Percentiles rank a stretch among this genome's conserved stretches.
Evolutionary conservation across 2,329 filamentous ascomycete species (phyloP).

Genomic region (Aspergillus luchuensis): DNA sequence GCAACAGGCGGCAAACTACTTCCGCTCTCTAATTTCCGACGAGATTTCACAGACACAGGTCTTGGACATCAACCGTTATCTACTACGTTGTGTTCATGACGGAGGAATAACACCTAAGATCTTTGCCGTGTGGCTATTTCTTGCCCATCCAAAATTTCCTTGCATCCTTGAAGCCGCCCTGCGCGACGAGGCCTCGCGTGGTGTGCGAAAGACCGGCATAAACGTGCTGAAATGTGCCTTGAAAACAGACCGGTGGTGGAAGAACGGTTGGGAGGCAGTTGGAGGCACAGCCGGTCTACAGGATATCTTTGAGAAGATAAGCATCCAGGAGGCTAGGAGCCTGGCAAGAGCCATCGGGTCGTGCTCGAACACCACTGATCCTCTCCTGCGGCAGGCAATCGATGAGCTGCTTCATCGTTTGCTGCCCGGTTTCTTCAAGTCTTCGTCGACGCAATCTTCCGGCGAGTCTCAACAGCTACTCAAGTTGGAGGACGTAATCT

Average conservation of each 20-base stretch:
- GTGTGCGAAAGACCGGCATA: not conserved
- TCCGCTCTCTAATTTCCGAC: not conserved
- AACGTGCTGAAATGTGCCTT: not conserved
- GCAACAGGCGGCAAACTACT: constrained; percentile 1
- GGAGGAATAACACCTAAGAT: not conserved
- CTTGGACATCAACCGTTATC: not conserved
- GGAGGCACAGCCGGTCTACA: not conserved
- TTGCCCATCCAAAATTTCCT: not conserved
- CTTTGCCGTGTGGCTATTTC: not conserved
- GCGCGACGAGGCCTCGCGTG: not conserved
- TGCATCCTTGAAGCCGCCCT: not conserved
- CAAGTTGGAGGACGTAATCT: not conserved
- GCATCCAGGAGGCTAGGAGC: not conserved
- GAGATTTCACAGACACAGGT: not conserved
- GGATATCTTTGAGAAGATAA: constrained; percentile 6
- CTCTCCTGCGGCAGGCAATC: not conserved
- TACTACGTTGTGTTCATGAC: not conserved
- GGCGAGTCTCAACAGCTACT: not conserved
- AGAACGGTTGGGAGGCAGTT: not conserved
- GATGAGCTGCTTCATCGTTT: not conserved
- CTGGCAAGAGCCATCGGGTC: constrained; percentile 5
- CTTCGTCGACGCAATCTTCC: not conserved
- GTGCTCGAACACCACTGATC: not conserved
- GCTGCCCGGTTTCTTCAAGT: not conserved
- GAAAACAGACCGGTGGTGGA: not conserved